A percentile compares a stretch with the other conserved stretches of the same genome.
Conservation (phyloP, 2,329 filamentous ascomycete species). For the Elsinoe ampelina region DNA sequence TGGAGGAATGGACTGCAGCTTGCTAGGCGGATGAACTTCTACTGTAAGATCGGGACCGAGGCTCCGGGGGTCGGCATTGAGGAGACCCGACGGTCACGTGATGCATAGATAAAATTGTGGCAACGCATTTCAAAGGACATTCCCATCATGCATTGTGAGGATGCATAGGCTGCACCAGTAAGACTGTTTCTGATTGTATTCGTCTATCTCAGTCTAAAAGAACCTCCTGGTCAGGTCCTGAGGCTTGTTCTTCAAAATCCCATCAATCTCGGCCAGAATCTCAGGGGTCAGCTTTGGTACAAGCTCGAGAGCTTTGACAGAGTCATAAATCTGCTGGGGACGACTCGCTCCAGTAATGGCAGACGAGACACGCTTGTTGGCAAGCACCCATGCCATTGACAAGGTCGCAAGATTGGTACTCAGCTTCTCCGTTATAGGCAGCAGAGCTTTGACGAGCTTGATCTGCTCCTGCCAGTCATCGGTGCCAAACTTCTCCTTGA, state of each 20-base stretch:
- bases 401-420: constrained; percentile 44
- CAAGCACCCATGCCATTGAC: constrained; percentile 30
- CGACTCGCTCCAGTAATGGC: constrained; percentile 28
- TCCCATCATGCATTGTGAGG: too few relatives aligned
- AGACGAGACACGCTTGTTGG: constrained; percentile 25
- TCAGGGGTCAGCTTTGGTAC: constrained; percentile 35
- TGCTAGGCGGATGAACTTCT: neutral
- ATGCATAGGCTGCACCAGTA: too few relatives aligned
- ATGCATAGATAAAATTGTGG: neutral
- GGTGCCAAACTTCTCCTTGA: constrained; percentile 44
- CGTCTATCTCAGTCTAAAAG: neutral
- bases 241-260: constrained; percentile 27
- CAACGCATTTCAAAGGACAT: neutral
- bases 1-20: neutral
- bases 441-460: constrained; percentile 42
- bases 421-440: constrained; percentile 54
- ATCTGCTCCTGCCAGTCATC: constrained; percentile 16
- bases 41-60: too few relatives aligned
- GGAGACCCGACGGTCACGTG: neutral
- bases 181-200: neutral
- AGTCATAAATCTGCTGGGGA: constrained; percentile 33
- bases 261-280: constrained; percentile 36
- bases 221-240: constrained; percentile 16
- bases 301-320: constrained; percentile 36
- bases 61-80: too few relatives aligned